phyloP scores from a whole-genome alignment of 2,329 filamentous ascomycete genomes.

The Fusarium guadeloupense region DNA sequence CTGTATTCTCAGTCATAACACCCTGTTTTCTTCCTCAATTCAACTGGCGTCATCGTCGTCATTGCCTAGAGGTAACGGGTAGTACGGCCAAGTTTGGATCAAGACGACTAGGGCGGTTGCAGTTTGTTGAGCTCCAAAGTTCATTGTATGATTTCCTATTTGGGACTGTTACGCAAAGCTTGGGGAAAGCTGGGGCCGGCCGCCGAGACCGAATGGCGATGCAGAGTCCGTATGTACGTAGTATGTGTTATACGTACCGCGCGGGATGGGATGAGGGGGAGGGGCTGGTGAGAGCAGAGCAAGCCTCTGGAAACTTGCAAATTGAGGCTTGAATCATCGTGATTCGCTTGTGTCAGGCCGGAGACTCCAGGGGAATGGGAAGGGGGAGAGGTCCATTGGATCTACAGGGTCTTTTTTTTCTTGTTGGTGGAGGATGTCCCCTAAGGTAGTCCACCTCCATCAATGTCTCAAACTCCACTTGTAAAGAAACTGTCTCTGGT shows the following conservation, averaged over 20 bases:
- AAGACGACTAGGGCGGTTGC: slow-evolving; percentile 20
- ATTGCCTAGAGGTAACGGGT: slow-evolving; percentile 3
- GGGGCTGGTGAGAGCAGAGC: background rate
- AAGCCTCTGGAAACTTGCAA: slow-evolving; percentile 10
- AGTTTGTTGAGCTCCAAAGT: slow-evolving; percentile 35
- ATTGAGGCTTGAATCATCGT: slow-evolving; percentile 30
- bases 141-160: slow-evolving; percentile 26
- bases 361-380: slow-evolving; percentile 27
- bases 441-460: slow-evolving; percentile 20
- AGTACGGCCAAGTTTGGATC: slow-evolving; percentile 7
- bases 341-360: slow-evolving; percentile 22
- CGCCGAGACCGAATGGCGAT: slow-evolving; percentile 11
- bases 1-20: background rate
- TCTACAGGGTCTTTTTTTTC: slow-evolving; percentile 37
- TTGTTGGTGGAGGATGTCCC: slow-evolving; percentile 27
- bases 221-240: background rate
- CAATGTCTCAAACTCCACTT: slow-evolving; percentile 30
- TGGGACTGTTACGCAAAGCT: slow-evolving; percentile 27
- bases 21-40: slow-evolving; percentile 5
- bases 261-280: background rate
- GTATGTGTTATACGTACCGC: slow-evolving; percentile 1
- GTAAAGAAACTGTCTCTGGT: slow-evolving; percentile 7
- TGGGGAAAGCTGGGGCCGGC: slow-evolving; percentile 29
- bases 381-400: slow-evolving; percentile 33
- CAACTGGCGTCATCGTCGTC: slow-evolving; percentile 16